These are phyloP conservation scores for Rhizopogon vinicolor DNA, from an alignment of 768 basidiomycete genomes.

Conservation along the genomic window DNA sequence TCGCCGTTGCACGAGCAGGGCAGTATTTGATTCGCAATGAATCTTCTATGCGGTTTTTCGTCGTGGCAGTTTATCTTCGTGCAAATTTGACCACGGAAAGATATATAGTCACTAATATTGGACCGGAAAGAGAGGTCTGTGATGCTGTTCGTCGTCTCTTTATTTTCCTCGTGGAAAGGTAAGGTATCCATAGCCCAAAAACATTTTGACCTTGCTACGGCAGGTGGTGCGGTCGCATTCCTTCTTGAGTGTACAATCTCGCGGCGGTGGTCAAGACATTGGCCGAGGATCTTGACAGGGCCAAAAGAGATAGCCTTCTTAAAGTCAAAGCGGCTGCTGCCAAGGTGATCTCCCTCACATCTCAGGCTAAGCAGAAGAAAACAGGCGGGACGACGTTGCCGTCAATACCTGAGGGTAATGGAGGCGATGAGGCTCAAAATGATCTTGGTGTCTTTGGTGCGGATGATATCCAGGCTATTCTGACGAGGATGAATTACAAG, in stretches of 20 bases:
- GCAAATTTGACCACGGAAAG: constrained; percentile 1
- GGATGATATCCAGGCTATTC: not conserved
- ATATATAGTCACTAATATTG: constrained; percentile 4
- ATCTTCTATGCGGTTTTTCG: constrained; percentile 2
- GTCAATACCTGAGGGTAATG: not conserved
- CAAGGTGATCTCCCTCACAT: not conserved
- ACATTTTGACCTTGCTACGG: not conserved
- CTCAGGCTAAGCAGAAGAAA: not conserved
- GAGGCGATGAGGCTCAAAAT: not conserved
- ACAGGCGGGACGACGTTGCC: not conserved
- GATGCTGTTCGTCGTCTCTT: not conserved
- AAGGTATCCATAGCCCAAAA: constrained; percentile 6
- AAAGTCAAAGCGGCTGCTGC: not conserved
- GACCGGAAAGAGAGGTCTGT: not conserved
- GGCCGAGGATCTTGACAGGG: constrained; percentile 1
- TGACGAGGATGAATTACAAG: not conserved
- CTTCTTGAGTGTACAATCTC: constrained; percentile 12
- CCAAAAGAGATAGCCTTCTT: not conserved
- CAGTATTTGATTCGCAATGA: not conserved
- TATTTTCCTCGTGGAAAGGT: not conserved
- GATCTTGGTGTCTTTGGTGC: constrained; percentile 1
- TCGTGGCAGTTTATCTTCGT: constrained; percentile 9
- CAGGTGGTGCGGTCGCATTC: not conserved
- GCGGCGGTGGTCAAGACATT: not conserved
- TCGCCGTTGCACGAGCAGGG: not conserved